These are phyloP conservation scores for Gaertneriomyces semiglobifer DNA, from an alignment of 192 early-diverging fungal species.

Conservation along the genomic window DNA sequence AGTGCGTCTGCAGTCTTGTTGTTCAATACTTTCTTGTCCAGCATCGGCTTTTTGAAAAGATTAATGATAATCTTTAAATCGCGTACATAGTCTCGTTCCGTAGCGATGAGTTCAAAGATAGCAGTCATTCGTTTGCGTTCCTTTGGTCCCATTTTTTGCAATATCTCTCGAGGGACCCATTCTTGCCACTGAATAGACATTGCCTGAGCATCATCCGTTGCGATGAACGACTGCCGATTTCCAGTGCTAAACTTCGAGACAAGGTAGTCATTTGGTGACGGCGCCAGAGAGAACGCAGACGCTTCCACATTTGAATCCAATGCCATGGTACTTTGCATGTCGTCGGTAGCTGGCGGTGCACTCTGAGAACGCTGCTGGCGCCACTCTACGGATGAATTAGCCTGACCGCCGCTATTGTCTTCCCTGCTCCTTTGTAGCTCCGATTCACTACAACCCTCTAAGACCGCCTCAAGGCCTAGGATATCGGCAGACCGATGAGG, in stretches of 20 bases:
- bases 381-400: neutral
- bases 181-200: constrained; percentile 33
- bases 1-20: constrained; percentile 38
- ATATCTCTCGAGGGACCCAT: constrained; percentile 12
- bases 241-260: too few species aligned
- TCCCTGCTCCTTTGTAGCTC: neutral
- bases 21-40: constrained; percentile 23
- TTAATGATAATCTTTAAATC: constrained; percentile 53
- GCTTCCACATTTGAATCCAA: too few species aligned
- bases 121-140: constrained; percentile 42
- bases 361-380: constrained; percentile 14
- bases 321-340: neutral
- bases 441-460: constrained; percentile 8
- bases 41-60: constrained; percentile 51
- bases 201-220: too few species aligned
- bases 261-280: too few species aligned
- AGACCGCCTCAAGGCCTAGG: constrained; percentile 4
- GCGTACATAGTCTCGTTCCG: constrained; percentile 52
- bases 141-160: constrained; percentile 24
- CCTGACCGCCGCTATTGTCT: neutral
- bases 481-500: constrained; percentile 4
- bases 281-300: too few species aligned
- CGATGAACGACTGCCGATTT: too few species aligned
- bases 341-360: neutral
- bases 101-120: constrained; percentile 48